Evolutionary conservation across 805 yeast species (phyloP), one percentile per base, ranked within the genome.

Genomic region (Candida endomychidarum): DNA sequence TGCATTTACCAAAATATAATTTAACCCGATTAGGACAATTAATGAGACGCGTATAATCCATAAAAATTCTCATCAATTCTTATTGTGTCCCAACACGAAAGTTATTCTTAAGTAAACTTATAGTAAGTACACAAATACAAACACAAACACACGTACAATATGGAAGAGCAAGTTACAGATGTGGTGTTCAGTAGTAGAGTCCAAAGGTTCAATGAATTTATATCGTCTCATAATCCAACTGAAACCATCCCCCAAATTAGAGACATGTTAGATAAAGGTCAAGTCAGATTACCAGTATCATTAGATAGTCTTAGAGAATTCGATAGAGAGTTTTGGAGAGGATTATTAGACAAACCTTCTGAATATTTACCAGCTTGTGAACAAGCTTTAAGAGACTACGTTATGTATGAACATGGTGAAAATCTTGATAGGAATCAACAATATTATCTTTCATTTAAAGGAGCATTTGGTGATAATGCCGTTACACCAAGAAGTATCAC

Each of bases 351-450:
- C 40, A 67, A 67, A 15, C 99, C 99, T 0, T 80, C 95, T 1
- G 96, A 88, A 40, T 90, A 61, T 52, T 67, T 91, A 20, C 97
- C 97, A 4, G 88, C 98, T 5, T 82, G 90, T 40, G 95, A 90
- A 57, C 73, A 83, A 41, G 97, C 96, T 1, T 67, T 93, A 29
- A 74, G 85, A 42, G 96, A 88, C 45, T 75, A 89, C 9, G 87
- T 90, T 8, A 63, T 77, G 56, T 80, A 83, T 53, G 87, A 83
- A 54, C 80, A 81, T 3, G 69, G 70, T 16, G 75, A 77, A 26
- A 74, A 75, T n/a, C 58, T 75, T 34, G 80, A 74, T 43, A 79
- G 78, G 27, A 75, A 79, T 47, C 80, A 81, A 46, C 78, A 74
- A 43, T 86, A 83, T 58, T 81, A 83, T 53, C 61, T 93, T 11